Evolutionary conservation across 345 rosid species (phyloP).

Genomic region (Lumnitzera racemosa): DNA sequence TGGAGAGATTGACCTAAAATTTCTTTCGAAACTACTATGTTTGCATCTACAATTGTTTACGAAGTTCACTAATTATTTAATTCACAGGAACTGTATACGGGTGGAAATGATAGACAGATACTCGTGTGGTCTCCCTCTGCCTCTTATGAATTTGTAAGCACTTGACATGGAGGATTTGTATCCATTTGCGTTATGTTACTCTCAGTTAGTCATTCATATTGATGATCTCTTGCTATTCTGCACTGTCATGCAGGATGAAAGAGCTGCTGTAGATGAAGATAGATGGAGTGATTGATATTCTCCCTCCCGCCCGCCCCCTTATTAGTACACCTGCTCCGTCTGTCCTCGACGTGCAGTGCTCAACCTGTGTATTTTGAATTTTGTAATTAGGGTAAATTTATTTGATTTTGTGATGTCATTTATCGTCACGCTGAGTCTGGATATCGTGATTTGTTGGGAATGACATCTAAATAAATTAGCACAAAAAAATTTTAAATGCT

Average conservation of each 20-base stretch:
- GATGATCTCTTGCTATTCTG: background rate
- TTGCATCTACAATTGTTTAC: background rate
- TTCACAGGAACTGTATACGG: constrained; percentile 73
- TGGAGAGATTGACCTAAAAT: background rate
- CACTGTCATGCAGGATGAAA: constrained; percentile 35
- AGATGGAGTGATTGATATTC: constrained; percentile 59
- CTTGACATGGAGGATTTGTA: background rate
- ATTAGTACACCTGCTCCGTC: background rate
- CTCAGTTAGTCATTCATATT: background rate
- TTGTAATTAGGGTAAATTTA: too few species aligned
- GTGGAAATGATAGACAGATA: constrained; percentile 74
- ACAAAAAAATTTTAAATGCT: too few species aligned
- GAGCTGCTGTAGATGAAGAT: constrained; percentile 43
- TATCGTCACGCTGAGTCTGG: too few species aligned
- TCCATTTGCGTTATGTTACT: background rate
- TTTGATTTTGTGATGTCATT: too few species aligned
- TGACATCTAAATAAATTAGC: too few species aligned
- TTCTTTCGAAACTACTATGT: background rate
- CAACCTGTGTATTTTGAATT: too few species aligned
- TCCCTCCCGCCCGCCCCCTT: background rate
- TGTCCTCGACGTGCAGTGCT: background rate
- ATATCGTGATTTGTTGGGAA: too few species aligned
- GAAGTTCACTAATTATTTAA: background rate
- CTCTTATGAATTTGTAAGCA: constrained; percentile 30
- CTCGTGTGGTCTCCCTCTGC: constrained; percentile 79